phyloP scores from a whole-genome alignment of 2,329 filamentous ascomycete species.

The Nakataea oryzae region DNA sequence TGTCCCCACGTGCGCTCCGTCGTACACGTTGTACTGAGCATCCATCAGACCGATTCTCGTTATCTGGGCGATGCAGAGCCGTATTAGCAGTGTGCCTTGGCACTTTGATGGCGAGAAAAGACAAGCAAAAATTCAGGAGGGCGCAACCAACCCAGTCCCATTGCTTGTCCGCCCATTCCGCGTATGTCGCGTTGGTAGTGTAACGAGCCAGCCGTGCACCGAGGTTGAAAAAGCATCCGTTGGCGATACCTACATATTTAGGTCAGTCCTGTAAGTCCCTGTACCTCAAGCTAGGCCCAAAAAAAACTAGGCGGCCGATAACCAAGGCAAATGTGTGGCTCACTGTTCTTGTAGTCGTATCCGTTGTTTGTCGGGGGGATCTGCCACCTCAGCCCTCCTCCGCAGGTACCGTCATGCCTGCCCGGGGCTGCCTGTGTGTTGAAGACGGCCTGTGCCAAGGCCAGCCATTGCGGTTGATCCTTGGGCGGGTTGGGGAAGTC shows the following conservation, averaged over 20 bases:
- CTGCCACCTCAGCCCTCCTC: constrained; percentile 58
- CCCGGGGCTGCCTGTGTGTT: constrained; percentile 34
- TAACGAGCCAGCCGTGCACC: constrained; percentile 50
- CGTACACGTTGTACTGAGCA: constrained; percentile 44
- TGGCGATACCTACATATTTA: constrained; percentile 23
- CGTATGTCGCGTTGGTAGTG: constrained; percentile 45
- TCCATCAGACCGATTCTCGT: constrained; percentile 38
- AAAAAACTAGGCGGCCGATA: no score
- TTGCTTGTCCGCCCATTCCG: constrained; percentile 40
- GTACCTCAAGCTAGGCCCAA: no score
- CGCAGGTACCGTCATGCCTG: constrained; percentile 44
- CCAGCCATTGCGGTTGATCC: constrained; percentile 34
- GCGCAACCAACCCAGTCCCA: constrained; percentile 42
- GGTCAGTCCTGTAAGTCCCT: neutral
- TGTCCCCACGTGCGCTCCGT: constrained; percentile 38
- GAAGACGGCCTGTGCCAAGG: constrained; percentile 48
- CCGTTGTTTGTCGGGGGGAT: constrained; percentile 52
- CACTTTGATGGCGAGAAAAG: no score
- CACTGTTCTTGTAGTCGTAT: constrained; percentile 51
- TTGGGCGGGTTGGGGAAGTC: constrained; percentile 34
- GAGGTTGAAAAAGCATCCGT: constrained; percentile 38
- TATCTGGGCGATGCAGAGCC: neutral
- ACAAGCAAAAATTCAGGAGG: neutral
- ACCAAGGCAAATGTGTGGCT: neutral
- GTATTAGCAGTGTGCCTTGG: neutral